Conservation (phyloP, 2,329 filamentous ascomycete genomes). For the Hypoxylon sp. region DNA sequence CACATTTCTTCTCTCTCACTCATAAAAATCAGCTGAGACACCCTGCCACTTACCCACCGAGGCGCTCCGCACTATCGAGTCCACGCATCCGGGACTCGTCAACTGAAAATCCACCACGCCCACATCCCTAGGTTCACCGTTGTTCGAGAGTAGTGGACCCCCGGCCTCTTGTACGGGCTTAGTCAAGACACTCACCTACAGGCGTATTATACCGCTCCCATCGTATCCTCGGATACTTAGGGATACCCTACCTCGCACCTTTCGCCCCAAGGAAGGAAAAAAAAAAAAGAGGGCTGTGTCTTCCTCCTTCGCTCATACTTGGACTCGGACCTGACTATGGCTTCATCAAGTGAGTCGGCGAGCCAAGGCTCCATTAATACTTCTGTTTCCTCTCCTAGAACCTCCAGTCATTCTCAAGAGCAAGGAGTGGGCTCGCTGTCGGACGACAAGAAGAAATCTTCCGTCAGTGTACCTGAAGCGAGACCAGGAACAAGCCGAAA, state of each 20-base stretch:
- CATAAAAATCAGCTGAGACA: conserved; percentile 15
- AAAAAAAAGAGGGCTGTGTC: conserved; percentile 22
- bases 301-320: conserved; percentile 22
- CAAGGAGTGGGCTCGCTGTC: conserved; percentile 6
- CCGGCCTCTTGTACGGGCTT: conserved; percentile 14
- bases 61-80: conserved; percentile 33
- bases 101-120: conserved; percentile 21
- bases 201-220: conserved; percentile 24
- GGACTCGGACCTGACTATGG: conserved; percentile 26
- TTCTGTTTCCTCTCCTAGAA: conserved; percentile 18
- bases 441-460: conserved; percentile 7
- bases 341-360: conserved; percentile 33
- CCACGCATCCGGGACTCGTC: conserved; percentile 33
- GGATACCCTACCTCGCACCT: conserved; percentile 27
- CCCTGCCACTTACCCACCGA: conserved; percentile 23
- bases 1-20: no score
- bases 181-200: conserved; percentile 20
- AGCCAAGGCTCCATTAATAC: conserved; percentile 32
- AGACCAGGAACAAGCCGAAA: not conserved
- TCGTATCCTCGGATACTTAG: conserved; percentile 18
- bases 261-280: conserved; percentile 1
- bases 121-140: conserved; percentile 21
- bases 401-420: conserved; percentile 5
- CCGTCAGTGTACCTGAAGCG: conserved; percentile 7
- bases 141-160: conserved; percentile 27